Base-by-base conservation (phyloP, 208 protist species). In the Leishmania aethiopica region DNA sequence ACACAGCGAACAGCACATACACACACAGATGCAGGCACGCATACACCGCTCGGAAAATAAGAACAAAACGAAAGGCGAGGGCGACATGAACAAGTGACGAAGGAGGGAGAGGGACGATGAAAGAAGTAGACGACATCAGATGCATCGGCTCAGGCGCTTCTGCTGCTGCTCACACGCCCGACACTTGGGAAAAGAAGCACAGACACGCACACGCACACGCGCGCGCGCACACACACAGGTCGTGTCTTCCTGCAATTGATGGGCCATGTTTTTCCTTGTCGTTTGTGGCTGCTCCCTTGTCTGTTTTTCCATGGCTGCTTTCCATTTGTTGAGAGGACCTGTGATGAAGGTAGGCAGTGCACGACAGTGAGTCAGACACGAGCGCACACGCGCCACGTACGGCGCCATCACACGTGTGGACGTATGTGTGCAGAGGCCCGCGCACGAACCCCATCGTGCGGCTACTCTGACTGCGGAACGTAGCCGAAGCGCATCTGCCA, bases 401-500 rank as follows among this genome's bases (percentile, higher is more conserved):
- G 62, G 62, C 62, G 66, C 25, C 37, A 49, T 42, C 66, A 19
- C 28, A 32, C 60, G n/a, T 37, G 60, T 37, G 11, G 3, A 37
- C 32, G 32, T 67, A 15, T 19, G 60, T 13, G 69, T 51, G 40
- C n/a, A 74, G 11, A 53, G 66, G n/a, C 37, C 40, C 37, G 69
- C 40, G 22, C 69, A 15, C 11, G 45, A 37, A 6, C 45, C 40
- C 28, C 28, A 55, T 51, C 42, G 40, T 74, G 55, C 49, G 37
- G 35, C 78, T 77, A 77, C 53, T 53, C 75, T 11, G 35, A 64
- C 28, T 7, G 32, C 6, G 94, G 94, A 45, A 95, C 86, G 86
- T 94, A 97, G 22, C 94, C 94, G 83, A 90, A 96, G 45, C 82
- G 89, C 82, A 97, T 71, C 75, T 87, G 89, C 93, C 94, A 97